Percentiles rank a stretch among this genome's conserved stretches.
Conservation (phyloP, 2,329 filamentous ascomycete genomes). For the Clonostachys solani region DNA sequence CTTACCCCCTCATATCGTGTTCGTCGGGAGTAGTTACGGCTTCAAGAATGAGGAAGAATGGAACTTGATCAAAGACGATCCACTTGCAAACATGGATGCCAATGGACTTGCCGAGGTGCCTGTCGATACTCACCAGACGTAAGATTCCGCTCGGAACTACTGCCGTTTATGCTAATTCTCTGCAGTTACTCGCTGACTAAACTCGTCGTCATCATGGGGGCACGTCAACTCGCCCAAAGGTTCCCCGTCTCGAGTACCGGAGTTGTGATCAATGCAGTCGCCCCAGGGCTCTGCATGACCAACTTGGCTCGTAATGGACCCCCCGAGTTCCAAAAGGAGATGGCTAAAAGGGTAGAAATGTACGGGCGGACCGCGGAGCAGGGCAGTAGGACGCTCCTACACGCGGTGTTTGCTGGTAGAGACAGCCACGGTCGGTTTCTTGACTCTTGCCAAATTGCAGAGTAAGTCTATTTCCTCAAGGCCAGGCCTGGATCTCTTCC, state of each 20-base stretch:
- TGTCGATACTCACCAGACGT: too few species aligned
- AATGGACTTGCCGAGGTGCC: too few species aligned
- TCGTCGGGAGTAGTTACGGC: constrained; percentile 15
- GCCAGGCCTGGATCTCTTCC: too few species aligned
- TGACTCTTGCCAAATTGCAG: constrained; percentile 19
- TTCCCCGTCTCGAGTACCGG: constrained; percentile 18
- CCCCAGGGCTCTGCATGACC: constrained; percentile 30
- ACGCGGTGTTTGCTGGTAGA: constrained; percentile 24
- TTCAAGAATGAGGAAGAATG: neutral
- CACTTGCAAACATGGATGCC: too few species aligned
- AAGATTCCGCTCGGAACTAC: too few species aligned
- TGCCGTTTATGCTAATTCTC: too few species aligned
- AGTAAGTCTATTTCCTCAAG: constrained; percentile 10
- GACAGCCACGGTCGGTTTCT: constrained; percentile 43
- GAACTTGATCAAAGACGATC: too few species aligned
- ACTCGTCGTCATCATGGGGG: constrained; percentile 19
- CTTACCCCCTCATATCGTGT: constrained; percentile 24
- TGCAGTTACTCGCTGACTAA: constrained; percentile 21
- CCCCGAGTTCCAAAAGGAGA: neutral
- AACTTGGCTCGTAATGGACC: neutral
- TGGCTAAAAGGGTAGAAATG: neutral
- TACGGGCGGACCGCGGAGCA: constrained; percentile 25
- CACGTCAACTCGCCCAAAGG: constrained; percentile 24
- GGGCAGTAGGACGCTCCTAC: constrained; percentile 38
- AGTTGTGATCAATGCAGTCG: constrained; percentile 30